Base-by-base conservation (phyloP, 2,329 filamentous ascomycete species). In the Fusarium scirpi region DNA sequence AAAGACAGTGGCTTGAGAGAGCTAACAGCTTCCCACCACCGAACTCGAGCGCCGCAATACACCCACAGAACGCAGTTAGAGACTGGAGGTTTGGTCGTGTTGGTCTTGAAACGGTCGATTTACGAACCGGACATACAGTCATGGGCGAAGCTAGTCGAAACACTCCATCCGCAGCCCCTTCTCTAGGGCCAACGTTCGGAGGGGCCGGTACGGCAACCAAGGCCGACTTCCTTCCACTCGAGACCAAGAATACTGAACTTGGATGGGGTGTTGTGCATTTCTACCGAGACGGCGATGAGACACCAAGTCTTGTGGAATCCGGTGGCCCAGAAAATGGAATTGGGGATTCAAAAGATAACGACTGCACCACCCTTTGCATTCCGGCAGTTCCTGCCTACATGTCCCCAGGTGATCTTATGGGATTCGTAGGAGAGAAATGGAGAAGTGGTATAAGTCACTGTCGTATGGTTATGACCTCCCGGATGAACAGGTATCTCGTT, bases 221-320 rank as follows among this genome's bases (percentile, higher is more conserved):
- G 78, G 96, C 93, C 8, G 86, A 88, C 68, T 97, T 91, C 77
- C 83, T 93, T 22, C 90, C 92, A 1, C 85, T 95, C 2, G 87
- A 91, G 59, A 87, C 89, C 18, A 89, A 86, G 74, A 89, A 91
- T 58, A 94, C 93, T 1, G 92, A 97, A 64, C 85, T 94, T 3
- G 93, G 94, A 44, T 98, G 94, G 91, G 96, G 96, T 2, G 89
- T 98, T 16, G 94, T 99, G 4, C 96, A 98, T 79, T 87, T 99
- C 29, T 99, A 98, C 79, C 89, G 94, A 12, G 95, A 98, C 79
- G 88, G 88, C 3, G 89, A 94, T 62, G 92, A 97, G 78, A 91
- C 90, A 1, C 84, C 88, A 3, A 87, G 84, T 15, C 81, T 94
- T 70, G 62, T 60, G 18, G 61, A 61, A 66, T 64, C 69, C 40